Base-by-base conservation (phyloP, 257 asterid genomes). In the Coffea canephora region DNA sequence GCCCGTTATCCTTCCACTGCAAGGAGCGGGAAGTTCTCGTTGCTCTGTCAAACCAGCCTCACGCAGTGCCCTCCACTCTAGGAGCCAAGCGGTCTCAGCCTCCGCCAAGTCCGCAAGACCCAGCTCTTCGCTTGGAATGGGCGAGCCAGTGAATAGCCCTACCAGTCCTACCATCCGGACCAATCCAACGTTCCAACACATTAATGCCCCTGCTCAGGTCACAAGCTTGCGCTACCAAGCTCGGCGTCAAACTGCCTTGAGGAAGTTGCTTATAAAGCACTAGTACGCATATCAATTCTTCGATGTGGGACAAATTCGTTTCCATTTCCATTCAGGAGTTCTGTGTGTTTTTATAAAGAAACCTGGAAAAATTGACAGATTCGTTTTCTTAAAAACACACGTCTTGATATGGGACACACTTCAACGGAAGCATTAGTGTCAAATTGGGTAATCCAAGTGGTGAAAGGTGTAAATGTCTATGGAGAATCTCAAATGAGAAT, bases 1-100 rank as follows among this genome's bases (percentile, higher is more conserved):
- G n/a, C 74, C 74, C 36, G 74, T 34, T 12, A 31, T 77, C 67
- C 80, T 23, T 52, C 74, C 80, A 66, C 73, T 48, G 66, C 80
- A 49, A 50, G 14, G 74, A 67, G 66, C 34, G 66, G 80, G 52
- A 61, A 41, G 59, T 61, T n/a, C 0, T 75, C 79, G 71, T 8
- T 59, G 79, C 79, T 43, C 43, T 75, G 43, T 39, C 43, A 39
- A 39, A 3, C 43, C 43, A 39, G 43, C 66, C 66, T 59, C 8
- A 59, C 66, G 66, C 66, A 7, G 27, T 59, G 0, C 9, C 66
- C 27, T 59, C 66, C 66, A 18, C 66, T 59, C 1, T 23, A 59
- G 27, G 66, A 59, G 66, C 66, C 66, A 19, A 18, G 66, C 0
- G 27, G n/a, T 18, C 66, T 27, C 3, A 5, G 66, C 66, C 10